Evolutionary conservation across 306 rosid genomes (phyloP).

Genomic region (Dicorynia guianensis): DNA sequence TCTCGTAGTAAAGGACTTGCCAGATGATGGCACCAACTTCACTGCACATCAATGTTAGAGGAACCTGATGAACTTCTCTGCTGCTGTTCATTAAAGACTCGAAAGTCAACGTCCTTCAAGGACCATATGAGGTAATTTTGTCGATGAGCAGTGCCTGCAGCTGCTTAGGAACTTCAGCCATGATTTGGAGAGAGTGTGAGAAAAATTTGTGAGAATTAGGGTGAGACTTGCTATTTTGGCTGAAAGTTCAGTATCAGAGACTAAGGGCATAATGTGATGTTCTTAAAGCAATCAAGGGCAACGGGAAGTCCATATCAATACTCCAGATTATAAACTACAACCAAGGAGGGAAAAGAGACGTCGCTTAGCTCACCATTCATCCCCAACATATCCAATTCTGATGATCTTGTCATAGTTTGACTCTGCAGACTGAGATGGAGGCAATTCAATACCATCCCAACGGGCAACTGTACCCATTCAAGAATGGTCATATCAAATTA

Average conservation of each 20-base stretch:
- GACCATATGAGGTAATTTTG: conserved; percentile 20
- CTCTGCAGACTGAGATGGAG: conserved; percentile 48
- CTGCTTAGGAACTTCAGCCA: no score
- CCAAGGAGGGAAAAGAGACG: not conserved
- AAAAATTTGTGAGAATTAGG: no score
- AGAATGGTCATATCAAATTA: conserved; percentile 27
- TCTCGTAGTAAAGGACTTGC: conserved; percentile 8
- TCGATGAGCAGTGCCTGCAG: no score
- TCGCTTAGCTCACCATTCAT: conserved; percentile 78
- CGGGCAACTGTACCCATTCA: conserved; percentile 63
- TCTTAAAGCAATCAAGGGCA: not conserved
- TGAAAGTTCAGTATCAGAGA: not conserved
- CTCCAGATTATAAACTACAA: conserved; percentile 8
- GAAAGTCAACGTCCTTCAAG: conserved; percentile 14
- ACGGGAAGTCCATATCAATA: not conserved
- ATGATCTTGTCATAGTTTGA: conserved; percentile 40
- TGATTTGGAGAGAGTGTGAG: no score
- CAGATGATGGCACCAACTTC: not conserved
- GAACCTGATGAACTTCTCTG: no score
- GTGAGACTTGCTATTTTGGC: no score
- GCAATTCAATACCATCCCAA: conserved; percentile 79
- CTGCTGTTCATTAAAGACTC: no score
- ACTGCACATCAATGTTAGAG: no score
- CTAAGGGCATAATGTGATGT: not conserved
- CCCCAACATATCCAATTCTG: conserved; percentile 76